Conservation (phyloP, 768 basidiomycete species). For the Cantharellus anzutake region DNA sequence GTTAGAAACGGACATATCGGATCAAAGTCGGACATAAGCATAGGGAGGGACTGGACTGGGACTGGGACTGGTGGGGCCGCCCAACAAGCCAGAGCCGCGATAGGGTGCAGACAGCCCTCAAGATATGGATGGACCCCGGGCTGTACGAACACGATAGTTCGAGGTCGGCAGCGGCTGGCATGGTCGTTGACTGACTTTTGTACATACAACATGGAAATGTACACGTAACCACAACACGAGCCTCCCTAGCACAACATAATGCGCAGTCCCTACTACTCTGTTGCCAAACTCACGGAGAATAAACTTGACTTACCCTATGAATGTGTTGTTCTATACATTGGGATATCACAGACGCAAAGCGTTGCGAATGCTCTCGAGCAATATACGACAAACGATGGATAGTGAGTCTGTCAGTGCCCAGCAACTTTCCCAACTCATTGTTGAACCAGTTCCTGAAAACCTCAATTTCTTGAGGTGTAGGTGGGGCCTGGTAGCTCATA, state of each 20-base stretch:
- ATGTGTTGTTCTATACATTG: constrained; percentile 75
- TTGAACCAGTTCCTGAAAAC: constrained; percentile 59
- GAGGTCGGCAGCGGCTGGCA: too few species aligned
- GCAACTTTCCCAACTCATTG: constrained; percentile 56
- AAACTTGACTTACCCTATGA: constrained; percentile 52
- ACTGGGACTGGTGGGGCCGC: too few species aligned
- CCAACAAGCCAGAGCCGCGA: too few species aligned
- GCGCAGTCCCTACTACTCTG: too few species aligned
- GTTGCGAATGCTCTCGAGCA: constrained; percentile 59
- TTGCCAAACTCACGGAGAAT: background rate
- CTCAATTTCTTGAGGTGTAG: background rate
- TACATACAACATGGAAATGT: background rate
- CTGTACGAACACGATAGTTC: too few species aligned
- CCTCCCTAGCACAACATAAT: too few species aligned
- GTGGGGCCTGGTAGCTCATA: background rate
- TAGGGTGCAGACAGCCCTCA: too few species aligned
- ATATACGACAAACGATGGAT: constrained; percentile 86
- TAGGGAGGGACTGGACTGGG: constrained; percentile 8
- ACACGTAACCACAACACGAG: constrained; percentile 1
- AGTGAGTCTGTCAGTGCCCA: constrained; percentile 85
- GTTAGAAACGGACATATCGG: constrained; percentile 3
- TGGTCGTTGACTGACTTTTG: background rate
- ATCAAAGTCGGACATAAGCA: background rate
- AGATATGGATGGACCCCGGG: too few species aligned
- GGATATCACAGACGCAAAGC: constrained; percentile 61